Evolutionary conservation across 352 stramenopile genomes (phyloP), one percentile per base, ranked within the genome.

Genomic region (Peronospora belbahrii): DNA sequence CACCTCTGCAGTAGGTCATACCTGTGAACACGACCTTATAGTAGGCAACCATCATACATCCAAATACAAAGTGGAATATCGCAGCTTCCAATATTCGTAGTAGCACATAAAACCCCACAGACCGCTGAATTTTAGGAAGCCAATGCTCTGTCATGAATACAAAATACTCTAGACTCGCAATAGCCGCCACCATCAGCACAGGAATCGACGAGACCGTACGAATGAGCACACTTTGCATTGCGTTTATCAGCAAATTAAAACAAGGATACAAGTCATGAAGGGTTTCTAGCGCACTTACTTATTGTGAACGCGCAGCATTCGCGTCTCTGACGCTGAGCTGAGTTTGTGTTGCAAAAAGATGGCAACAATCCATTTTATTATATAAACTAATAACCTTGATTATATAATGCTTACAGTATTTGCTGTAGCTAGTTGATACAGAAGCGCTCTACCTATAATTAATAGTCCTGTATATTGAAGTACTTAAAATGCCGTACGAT

Each of bases 11-110:
- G 9, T 22, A 4, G 10, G 17, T 17, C 47, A 6, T 52, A 89
- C 81, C 81, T 65, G 77, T 90, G 8, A 79, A 54, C 15, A 89
- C 77, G 32, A 88, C 77, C 35, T 79, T 81, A 42, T 73, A 69
- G 59, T 91, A 93, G 24, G 73, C 69, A 0, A 83, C 56, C 7
- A 80, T 24, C 38, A 67, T 57, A 27, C 82, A 73, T 0, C 36
- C 50, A 24, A 78, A 51, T 17, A 77, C 62, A 36, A 77, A 63
- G 49, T 93, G 76, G 54, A 93, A 91, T 7, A 80, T 6, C 6
- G 52, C 6, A 4, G 44, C 61, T 32, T 90, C 66, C 0, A 79
- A 6, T 33, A 74, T 52, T 24, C 45, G 46, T 13, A 52, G 22
- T 22, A 72, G 15, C 22, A 67, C 38, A 4, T 46, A 41, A 13